phyloP scores from a whole-genome alignment of 176 grass and related monocot species.

The Rhynchospora pubera region DNA sequence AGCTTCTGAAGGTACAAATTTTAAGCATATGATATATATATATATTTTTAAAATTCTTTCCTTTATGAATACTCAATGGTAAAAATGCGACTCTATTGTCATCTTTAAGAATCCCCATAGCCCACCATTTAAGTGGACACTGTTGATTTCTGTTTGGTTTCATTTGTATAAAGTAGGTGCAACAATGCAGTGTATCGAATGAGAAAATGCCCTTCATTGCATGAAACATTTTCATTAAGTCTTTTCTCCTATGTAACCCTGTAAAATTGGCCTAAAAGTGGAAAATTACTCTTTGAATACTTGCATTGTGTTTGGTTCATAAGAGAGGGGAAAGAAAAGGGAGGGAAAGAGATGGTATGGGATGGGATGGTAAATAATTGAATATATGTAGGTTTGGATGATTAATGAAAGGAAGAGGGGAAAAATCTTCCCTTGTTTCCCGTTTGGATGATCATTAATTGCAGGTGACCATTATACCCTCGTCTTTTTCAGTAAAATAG shows the following conservation, averaged over 20 bases:
- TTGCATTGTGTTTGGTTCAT: too few species aligned
- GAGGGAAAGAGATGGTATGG: too few species aligned
- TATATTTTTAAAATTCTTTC: background rate
- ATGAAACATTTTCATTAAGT: background rate
- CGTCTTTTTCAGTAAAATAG: too few species aligned
- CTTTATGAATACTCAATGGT: background rate
- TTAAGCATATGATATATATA: conserved; percentile 5
- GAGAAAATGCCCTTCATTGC: background rate
- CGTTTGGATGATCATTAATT: too few species aligned
- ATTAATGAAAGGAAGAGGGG: too few species aligned
- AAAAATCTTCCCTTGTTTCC: too few species aligned
- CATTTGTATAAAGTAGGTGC: background rate
- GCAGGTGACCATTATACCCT: too few species aligned
- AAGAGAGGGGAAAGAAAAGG: too few species aligned
- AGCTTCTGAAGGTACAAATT: conserved; percentile 75
- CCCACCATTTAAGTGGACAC: background rate
- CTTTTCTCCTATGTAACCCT: background rate
- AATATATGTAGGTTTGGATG: too few species aligned
- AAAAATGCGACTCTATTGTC: background rate
- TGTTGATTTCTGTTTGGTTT: background rate
- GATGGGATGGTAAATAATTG: too few species aligned
- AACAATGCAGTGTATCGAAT: background rate
- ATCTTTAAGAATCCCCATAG: background rate
- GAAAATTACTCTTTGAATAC: background rate
- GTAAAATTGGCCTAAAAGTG: background rate